These are phyloP conservation scores for Eremochloa ophiuroides DNA, from an alignment of 176 grass and related monocot species.

Conservation along the genomic window DNA sequence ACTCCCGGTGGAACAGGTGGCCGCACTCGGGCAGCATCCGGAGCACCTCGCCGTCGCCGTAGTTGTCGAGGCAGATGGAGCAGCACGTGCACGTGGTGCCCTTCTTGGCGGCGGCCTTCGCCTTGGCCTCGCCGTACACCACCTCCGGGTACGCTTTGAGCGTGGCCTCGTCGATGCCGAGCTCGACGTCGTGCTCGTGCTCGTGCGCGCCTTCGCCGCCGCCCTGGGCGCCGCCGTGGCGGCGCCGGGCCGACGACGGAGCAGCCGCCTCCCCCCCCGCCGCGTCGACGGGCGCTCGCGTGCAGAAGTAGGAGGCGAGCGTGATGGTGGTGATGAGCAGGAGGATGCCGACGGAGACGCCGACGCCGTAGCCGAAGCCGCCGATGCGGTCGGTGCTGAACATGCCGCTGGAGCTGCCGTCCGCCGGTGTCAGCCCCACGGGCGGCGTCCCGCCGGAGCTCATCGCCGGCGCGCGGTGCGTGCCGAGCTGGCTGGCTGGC, in stretches of 20 bases:
- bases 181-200: slow-evolving; percentile 58
- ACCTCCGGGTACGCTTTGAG: slow-evolving; percentile 82
- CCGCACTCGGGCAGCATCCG: slow-evolving; percentile 79
- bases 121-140: slow-evolving; percentile 52
- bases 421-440: slow-evolving; percentile 3
- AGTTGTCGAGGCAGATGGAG: slow-evolving; percentile 82
- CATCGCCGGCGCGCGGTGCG: slow-evolving; percentile 23
- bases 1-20: slow-evolving; percentile 79
- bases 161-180: slow-evolving; percentile 75
- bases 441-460: slow-evolving; percentile 25
- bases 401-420: slow-evolving; percentile 38
- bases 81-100: slow-evolving; percentile 63
- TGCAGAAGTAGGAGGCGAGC: slow-evolving; percentile 90
- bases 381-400: slow-evolving; percentile 68
- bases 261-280: neutral
- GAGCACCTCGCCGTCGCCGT: slow-evolving; percentile 71
- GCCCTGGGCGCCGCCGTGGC: neutral
- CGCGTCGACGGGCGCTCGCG: slow-evolving; percentile 20
- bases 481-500: neutral
- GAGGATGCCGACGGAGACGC: slow-evolving; percentile 86
- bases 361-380: slow-evolving; percentile 73
- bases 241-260: neutral
- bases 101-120: slow-evolving; percentile 20
- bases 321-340: slow-evolving; percentile 92
- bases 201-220: neutral